Conservation (phyloP, 2,329 filamentous ascomycete genomes). For the Aspergillus awamori region DNA sequence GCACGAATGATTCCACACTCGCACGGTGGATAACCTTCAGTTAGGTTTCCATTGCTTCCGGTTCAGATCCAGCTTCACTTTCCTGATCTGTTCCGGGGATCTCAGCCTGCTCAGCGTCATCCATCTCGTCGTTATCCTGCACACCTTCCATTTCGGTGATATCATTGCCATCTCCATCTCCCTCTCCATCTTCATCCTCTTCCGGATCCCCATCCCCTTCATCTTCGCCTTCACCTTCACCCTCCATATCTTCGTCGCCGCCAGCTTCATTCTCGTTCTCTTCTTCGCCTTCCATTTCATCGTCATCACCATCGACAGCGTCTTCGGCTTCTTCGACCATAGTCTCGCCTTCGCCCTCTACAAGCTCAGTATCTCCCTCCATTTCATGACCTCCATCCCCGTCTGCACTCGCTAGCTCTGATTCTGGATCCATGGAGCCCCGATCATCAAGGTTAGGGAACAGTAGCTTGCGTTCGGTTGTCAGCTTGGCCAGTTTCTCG, state of each 20-base stretch:
- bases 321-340: constrained; percentile 25
- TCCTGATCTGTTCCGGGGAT: neutral
- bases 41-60: neutral
- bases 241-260: constrained; percentile 13
- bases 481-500: constrained; percentile 35
- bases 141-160: constrained; percentile 9
- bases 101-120: constrained; percentile 9
- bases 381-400: constrained; percentile 27
- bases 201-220: constrained; percentile 21
- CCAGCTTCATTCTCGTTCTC: constrained; percentile 19
- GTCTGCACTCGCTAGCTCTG: constrained; percentile 21
- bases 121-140: constrained; percentile 21
- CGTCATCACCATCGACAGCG: constrained; percentile 16
- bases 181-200: constrained; percentile 13
- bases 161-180: constrained; percentile 12
- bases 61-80: neutral
- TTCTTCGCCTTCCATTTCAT: constrained; percentile 16
- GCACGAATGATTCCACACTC: neutral
- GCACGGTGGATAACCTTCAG: neutral
- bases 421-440: constrained; percentile 28
- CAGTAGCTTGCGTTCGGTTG: constrained; percentile 24
- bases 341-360: constrained; percentile 13
- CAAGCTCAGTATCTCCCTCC: constrained; percentile 16
- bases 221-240: constrained; percentile 22
- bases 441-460: constrained; percentile 31